A percentile compares a stretch with the other conserved stretches of the same genome.
Evolutionary conservation across 1,139 yeast species (phyloP).

Genomic region (Ogataea hybrid): DNA sequence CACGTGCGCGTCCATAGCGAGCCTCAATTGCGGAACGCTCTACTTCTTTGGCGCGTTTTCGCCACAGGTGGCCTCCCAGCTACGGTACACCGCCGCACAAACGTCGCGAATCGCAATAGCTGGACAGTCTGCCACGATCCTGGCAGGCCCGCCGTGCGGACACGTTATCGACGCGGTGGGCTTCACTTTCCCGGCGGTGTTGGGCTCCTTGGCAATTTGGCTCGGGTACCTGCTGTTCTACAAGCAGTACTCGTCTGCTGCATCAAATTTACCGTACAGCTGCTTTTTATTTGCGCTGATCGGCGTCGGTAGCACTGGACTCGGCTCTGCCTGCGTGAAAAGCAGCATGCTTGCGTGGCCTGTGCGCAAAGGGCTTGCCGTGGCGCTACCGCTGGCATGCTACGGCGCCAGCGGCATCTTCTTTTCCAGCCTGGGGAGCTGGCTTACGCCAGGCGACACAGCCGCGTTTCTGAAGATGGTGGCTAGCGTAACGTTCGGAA

Average conservation of each 20-base stretch:
- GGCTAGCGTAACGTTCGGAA: conserved; percentile 39
- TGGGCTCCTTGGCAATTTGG: conserved; percentile 45
- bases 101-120: conserved; percentile 50
- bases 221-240: conserved; percentile 48
- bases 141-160: conserved; percentile 56
- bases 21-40: conserved; percentile 45
- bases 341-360: conserved; percentile 61
- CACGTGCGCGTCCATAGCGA: conserved; percentile 17
- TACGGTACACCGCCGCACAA: conserved; percentile 50
- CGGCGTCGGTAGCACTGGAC: conserved; percentile 56
- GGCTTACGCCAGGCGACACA: conserved; percentile 51
- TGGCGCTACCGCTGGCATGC: conserved; percentile 56
- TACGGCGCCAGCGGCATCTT: conserved; percentile 61
- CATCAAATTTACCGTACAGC: conserved; percentile 37
- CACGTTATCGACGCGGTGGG: conserved; percentile 49
- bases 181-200: conserved; percentile 41
- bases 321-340: conserved; percentile 52
- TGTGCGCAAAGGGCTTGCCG: conserved; percentile 55
- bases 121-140: conserved; percentile 54
- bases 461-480: conserved; percentile 48
- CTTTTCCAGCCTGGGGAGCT: conserved; percentile 48
- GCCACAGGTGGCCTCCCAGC: conserved; percentile 52
- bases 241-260: conserved; percentile 40
- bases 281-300: conserved; percentile 43
- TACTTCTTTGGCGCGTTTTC: conserved; percentile 58